Conservation (phyloP, 2,329 filamentous ascomycete genomes). For the Ambrosiella xylebori region DNA sequence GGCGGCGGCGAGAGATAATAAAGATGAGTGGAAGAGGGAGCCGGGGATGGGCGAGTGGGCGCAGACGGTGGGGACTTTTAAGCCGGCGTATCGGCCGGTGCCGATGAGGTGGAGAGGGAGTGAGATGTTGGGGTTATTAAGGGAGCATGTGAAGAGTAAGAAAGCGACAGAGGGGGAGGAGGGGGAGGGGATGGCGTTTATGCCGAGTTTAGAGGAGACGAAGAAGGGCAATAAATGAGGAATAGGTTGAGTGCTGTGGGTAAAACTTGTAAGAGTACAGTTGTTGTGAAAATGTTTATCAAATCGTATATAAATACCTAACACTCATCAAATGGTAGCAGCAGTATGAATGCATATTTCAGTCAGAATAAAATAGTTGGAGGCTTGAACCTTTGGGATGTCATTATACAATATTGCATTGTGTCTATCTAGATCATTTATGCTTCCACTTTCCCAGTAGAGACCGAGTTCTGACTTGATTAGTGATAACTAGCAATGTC, state of each 20-base stretch:
- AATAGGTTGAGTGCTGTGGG: neutral
- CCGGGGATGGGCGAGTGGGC: constrained; percentile 65
- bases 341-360: no score
- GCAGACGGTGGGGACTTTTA: constrained; percentile 87
- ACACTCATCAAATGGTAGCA: no score
- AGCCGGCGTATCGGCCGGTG: constrained; percentile 81
- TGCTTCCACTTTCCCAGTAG: no score
- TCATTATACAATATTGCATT: no score
- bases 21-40: constrained; percentile 21
- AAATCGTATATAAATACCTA: no score
- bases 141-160: constrained; percentile 59
- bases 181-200: constrained; percentile 36
- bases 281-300: neutral
- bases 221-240: constrained; percentile 1
- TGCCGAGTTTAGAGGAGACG: constrained; percentile 29
- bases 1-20: constrained; percentile 13
- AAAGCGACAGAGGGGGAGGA: constrained; percentile 23
- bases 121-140: constrained; percentile 58
- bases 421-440: no score
- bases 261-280: neutral
- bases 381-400: no score
- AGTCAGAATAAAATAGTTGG: no score
- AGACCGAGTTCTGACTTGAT: no score
- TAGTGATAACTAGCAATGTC: no score
- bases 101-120: constrained; percentile 72